Base-by-base conservation (phyloP, 2,329 filamentous ascomycete species). In the Boeremia exigua region DNA sequence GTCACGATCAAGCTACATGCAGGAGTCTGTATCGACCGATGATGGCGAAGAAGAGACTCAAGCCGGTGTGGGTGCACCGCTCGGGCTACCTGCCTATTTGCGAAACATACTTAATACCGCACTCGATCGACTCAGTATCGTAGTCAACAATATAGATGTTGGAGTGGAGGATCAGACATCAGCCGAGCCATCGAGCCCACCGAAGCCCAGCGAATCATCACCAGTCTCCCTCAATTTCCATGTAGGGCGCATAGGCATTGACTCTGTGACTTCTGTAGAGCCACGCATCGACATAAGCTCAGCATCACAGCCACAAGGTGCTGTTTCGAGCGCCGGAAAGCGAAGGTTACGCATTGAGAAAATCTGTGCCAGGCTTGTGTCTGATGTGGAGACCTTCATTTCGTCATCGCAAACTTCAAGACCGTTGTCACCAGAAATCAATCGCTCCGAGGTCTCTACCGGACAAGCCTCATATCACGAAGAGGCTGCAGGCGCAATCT, bases 81-180 rank as follows among this genome's bases (percentile, higher is more conserved):
- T 92, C 29, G 87, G 86, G 1, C 78, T 94, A 4, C 90, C 90
- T 6, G 80, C 79, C 0, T 91, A 92, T 60, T 77, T 95, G 42
- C 84, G 88, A 37, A 85, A 84, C 61, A 91, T 92, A 61, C 75
- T 94, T 6, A 87, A 92, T 62, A 89, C 89, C 28, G 86, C 93
- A 44, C 78, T 89, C 25, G 89, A 95, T 73, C 84, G 90, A 40
- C 80, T 88, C 51, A 85, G 90, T 68, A 77, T 94, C 25, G 81
- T 79, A 45, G 85, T 94, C 54, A 83, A 82, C 46, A 82, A 85
- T 25, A 82, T 94, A 52, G 82, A 81, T 10, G 82, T 92, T 59
- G 85, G 87, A 64, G 76, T 92, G 15, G 87, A 91, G 45, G 78
- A 82, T 61, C 77, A 81, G 39, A 62, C 78, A 14, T 73, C 75